Base-by-base conservation (phyloP, 1,284 basidiomycete genomes). In the Leccinum subrobustum region DNA sequence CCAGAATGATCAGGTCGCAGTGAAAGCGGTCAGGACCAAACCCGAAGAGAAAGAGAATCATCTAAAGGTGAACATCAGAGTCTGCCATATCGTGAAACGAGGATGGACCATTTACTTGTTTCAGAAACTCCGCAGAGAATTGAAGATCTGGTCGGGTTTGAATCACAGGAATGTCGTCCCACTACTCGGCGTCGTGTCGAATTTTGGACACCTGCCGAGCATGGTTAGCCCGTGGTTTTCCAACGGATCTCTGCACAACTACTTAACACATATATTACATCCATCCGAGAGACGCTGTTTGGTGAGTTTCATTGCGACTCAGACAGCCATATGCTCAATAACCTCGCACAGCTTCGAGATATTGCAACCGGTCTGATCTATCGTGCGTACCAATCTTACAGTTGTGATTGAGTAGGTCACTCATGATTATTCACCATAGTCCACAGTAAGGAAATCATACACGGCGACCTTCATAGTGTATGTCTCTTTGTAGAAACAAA, bases 391-490 rank as follows among this genome's bases (percentile, higher is more conserved):
- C 29, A 54, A 55, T 18, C 35, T 5, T 9, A 56, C 9, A 16
- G 12, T 3, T 8, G 6, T 18, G 16, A 29, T 50, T 35, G 0
- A 33, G 0, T 12, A 31, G 25, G 35, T 9, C 23, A 2, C 3
- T 44, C n/a, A 56, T 62, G 6, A 62, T 27, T 6, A 11, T 6
- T 18, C 1, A 16, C 11, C 20, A 33, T 6, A 72, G 73, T 75
- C 7, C 73, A 72, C 23, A 47, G 39, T 16, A 16, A 60, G n/a
- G 48, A 2, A 1, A 47, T 72, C 52, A 23, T 69, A 0, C 70
- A 72, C 33, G 72, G 71, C 11, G 70, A 72, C 44, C 65, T 72
- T 3, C 70, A 74, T 42, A 70, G 69, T 7, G 70, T 73, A 58
- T 4, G 69, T 31, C 20, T 11, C 11, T n/a, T 27, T 27, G 25